Percentiles rank a stretch among this genome's conserved stretches.
Evolutionary conservation across 441 rosid genomes (phyloP).

Genomic region (Dalechampia spathulata): DNA sequence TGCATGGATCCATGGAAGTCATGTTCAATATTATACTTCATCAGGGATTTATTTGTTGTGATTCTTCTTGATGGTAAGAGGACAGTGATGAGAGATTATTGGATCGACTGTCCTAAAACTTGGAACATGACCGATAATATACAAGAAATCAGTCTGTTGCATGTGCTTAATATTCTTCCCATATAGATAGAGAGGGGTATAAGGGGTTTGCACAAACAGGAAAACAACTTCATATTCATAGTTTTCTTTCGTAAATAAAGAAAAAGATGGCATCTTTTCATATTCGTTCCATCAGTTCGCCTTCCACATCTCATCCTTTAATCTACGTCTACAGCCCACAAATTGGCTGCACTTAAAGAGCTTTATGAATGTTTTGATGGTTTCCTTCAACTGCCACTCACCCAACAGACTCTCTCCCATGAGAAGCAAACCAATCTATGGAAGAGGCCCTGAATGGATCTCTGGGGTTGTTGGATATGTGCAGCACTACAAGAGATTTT

Average conservation of each 20-base stretch:
- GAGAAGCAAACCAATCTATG: not conserved
- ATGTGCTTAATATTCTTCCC: not conserved
- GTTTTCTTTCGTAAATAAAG: not conserved
- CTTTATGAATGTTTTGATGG: slow-evolving; percentile 1
- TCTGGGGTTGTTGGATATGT: slow-evolving; percentile 10
- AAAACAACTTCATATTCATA: not conserved
- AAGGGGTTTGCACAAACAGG: not conserved
- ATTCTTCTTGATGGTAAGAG: too few species aligned
- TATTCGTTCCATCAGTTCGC: slow-evolving; percentile 4
- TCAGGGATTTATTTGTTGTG: too few species aligned
- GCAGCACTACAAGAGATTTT: slow-evolving; percentile 10
- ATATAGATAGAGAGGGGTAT: not conserved
- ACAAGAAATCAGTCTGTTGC: not conserved
- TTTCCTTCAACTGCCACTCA: slow-evolving; percentile 5
- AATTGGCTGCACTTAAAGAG: not conserved
- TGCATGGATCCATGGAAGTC: too few species aligned
- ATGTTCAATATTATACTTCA: too few species aligned
- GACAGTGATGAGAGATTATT: too few species aligned
- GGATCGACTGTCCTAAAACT: not conserved
- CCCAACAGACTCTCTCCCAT: slow-evolving; percentile 1
- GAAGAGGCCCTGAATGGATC: slow-evolving; percentile 10
- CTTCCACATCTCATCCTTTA: slow-evolving; percentile 10
- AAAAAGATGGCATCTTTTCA: slow-evolving; percentile 2
- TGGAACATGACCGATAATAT: not conserved
- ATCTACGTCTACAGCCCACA: not conserved